Percentiles rank a stretch among this genome's conserved stretches.
phyloP scores from a whole-genome alignment of 768 basidiomycete genomes.

The Leccinum broughii region DNA sequence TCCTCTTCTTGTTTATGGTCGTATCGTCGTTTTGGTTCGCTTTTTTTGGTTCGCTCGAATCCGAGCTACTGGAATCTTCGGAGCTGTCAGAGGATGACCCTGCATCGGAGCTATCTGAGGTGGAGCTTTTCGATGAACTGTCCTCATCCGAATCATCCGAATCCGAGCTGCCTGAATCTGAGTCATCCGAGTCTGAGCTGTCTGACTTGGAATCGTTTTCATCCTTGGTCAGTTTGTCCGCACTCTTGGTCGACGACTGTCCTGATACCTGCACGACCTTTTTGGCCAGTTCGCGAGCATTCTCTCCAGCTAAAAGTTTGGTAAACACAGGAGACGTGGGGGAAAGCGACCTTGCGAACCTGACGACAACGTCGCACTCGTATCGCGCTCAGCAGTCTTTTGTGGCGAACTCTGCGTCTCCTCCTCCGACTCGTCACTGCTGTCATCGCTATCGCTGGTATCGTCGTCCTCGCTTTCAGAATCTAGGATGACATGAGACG shows the following conservation, averaged over 20 bases:
- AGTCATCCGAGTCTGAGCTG: slow-evolving; percentile 15
- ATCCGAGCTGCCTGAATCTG: slow-evolving; percentile 19
- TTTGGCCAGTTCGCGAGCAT: neutral
- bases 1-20: slow-evolving; percentile 2
- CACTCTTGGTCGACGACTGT: slow-evolving; percentile 2
- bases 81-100: slow-evolving; percentile 19
- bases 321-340: neutral
- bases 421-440: slow-evolving; percentile 6
- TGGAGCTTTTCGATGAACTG: slow-evolving; percentile 14
- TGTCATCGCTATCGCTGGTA: slow-evolving; percentile 16
- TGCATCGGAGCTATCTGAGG: slow-evolving; percentile 17
- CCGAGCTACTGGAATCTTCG: slow-evolving; percentile 13
- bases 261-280: neutral
- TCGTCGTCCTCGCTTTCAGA: slow-evolving; percentile 13
- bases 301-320: slow-evolving; percentile 16
- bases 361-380: slow-evolving; percentile 43
- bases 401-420: slow-evolving; percentile 3
- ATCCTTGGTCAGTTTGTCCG: neutral
- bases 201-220: slow-evolving; percentile 9
- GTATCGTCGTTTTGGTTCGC: slow-evolving; percentile 1
- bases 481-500: slow-evolving; percentile 10
- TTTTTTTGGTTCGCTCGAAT: slow-evolving; percentile 17
- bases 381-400: slow-evolving; percentile 32
- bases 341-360: slow-evolving; percentile 14
- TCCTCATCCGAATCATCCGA: slow-evolving; percentile 21